Percentiles rank a stretch among this genome's conserved stretches.
These are phyloP conservation scores for Chaetoceros tenuissimus DNA, from an alignment of 108 stramenopile genomes.

Conservation along the genomic window DNA sequence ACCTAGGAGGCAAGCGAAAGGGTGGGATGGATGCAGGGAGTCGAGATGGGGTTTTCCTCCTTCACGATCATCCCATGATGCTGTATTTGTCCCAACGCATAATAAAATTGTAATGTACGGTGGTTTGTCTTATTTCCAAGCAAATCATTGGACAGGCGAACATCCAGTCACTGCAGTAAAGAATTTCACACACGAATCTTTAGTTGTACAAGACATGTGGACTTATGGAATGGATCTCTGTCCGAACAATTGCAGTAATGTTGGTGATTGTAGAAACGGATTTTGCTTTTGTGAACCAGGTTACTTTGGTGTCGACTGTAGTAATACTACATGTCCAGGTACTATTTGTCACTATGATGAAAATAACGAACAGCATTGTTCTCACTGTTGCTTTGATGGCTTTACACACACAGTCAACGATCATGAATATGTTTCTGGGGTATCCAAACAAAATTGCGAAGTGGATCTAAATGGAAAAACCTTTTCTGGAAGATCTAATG, in stretches of 20 bases:
- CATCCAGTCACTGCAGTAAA: too few relatives aligned
- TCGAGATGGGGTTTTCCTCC: slow-evolving; percentile 46
- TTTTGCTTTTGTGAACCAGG: slow-evolving; percentile 69
- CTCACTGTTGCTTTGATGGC: slow-evolving; percentile 73
- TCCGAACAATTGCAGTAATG: slow-evolving; percentile 50
- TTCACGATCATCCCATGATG: slow-evolving; percentile 47
- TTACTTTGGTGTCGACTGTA: slow-evolving; percentile 78
- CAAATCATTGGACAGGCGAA: too few relatives aligned
- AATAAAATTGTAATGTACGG: slow-evolving; percentile 62
- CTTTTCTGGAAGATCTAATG: slow-evolving; percentile 57
- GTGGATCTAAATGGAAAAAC: slow-evolving; percentile 9
- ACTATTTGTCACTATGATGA: slow-evolving; percentile 74
- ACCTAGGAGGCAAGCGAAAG: slow-evolving; percentile 57
- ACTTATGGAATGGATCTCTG: slow-evolving; percentile 49
- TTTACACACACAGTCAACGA: slow-evolving; percentile 36
- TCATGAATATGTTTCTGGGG: slow-evolving; percentile 16
- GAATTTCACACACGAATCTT: slow-evolving; percentile 18
- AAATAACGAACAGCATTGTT: slow-evolving; percentile 40
- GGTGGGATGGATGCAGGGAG: slow-evolving; percentile 87
- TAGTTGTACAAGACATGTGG: slow-evolving; percentile 63
- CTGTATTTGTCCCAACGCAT: slow-evolving; percentile 23
- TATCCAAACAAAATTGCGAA: slow-evolving; percentile 47
- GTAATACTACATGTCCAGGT: slow-evolving; percentile 76
- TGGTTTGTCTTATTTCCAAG: slow-evolving; percentile 35
- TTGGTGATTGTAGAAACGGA: slow-evolving; percentile 73